These are phyloP conservation scores for Galerina marginata DNA, from an alignment of 768 basidiomycete species.

Conservation along the genomic window DNA sequence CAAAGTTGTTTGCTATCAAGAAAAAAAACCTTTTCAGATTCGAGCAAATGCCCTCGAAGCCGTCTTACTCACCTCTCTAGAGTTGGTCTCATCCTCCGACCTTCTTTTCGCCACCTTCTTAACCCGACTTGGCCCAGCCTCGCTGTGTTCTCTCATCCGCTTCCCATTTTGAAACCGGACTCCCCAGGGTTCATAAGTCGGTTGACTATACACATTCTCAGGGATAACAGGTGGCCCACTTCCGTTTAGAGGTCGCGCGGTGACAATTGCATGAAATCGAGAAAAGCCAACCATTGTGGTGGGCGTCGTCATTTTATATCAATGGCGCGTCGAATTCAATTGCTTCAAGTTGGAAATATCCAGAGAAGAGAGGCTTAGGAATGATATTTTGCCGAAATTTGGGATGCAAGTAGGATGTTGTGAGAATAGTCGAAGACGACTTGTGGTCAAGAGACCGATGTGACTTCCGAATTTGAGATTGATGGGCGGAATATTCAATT, in stretches of 20 bases:
- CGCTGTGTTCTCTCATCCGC: conserved; percentile 23
- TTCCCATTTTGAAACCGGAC: conserved; percentile 21
- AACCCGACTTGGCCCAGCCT: conserved; percentile 22
- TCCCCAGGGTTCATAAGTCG: conserved; percentile 24
- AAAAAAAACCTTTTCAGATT: not conserved
- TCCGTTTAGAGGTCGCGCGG: conserved; percentile 33
- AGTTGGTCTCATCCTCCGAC: conserved; percentile 27
- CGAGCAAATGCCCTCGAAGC: not conserved
- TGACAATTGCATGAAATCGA: conserved; percentile 40
- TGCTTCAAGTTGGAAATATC: not conserved
- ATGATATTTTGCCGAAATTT: no score
- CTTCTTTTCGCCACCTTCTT: conserved; percentile 28
- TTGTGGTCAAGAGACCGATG: no score
- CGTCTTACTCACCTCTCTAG: conserved; percentile 26
- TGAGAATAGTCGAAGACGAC: no score
- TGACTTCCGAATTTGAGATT: no score
- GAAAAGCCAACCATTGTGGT: conserved; percentile 17
- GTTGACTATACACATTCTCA: conserved; percentile 14
- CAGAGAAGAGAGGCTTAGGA: not conserved
- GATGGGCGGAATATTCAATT: no score
- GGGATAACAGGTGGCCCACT: conserved; percentile 29
- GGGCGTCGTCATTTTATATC: not conserved
- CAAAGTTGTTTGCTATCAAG: conserved; percentile 30
- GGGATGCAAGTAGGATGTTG: no score
- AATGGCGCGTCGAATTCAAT: not conserved